Base-by-base conservation (phyloP, 495 filamentous ascomycete genomes). In the Pyrenula aspistea region DNA sequence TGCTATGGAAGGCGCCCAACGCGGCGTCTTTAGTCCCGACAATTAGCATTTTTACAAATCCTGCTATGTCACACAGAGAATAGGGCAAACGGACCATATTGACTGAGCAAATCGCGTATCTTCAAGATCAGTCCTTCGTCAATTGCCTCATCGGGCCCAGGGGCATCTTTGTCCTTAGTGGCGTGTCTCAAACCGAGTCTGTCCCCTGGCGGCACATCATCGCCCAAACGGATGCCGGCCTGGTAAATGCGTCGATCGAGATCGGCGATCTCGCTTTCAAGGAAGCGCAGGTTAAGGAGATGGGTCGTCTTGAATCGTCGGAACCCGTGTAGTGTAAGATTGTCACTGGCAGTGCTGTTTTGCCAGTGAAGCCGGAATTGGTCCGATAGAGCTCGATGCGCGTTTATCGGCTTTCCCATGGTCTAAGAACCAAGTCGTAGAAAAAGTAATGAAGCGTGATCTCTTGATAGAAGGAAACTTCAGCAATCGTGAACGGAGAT, bases 271-370 rank as follows among this genome's bases (percentile, higher is more conserved):
- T 67, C 63, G 12, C 56, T 52, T 55, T 67, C 65, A 19, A 66
- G 54, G 24, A 66, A 63, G 47, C 67, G 63, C 22, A 67, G 60
- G 42, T 69, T 69, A 21, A 69, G 49, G 22, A 67, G 57, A 47
- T 67, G 63, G 51, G 63, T 59, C 10, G 61, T 69, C 56, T 62
- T 67, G 56, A 66, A 69, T 12, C 65, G 56, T 55, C 63, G 63
- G 52, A 67, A 67, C 11, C 67, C 63, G 54, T 59, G 59, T 12
- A 66, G 56, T 10, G 65, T 68, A 8, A 66, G 60, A 53, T 59
- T 25, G 53, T 63, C 60, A 47, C 60, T 58, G 21, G 53, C 55
- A 0, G 62, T 65, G 19, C 25, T 10, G 31, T 52, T 53, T 22
- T 20, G 25, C 60, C 60, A 61, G 21, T 42, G 31, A 42, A 15